Evolutionary conservation across 2,329 filamentous ascomycete genomes (phyloP).

Genomic region (Xylaria sp.): DNA sequence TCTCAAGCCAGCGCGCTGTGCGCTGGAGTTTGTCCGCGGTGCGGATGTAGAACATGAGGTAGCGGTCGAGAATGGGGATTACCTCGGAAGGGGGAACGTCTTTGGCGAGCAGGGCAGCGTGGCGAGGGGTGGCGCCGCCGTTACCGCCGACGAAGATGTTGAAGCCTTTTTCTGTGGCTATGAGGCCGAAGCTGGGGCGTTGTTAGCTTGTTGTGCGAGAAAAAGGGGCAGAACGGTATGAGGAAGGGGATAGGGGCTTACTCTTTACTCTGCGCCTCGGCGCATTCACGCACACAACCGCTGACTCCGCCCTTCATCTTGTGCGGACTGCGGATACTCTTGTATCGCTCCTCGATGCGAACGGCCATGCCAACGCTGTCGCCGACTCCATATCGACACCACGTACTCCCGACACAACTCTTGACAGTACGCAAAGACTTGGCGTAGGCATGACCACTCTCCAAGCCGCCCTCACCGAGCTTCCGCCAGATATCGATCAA

Average conservation of each 20-base stretch:
- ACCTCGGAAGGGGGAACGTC: slow-evolving; percentile 80
- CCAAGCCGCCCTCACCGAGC: slow-evolving; percentile 78
- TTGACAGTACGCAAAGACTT: slow-evolving; percentile 87
- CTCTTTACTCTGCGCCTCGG: slow-evolving; percentile 90
- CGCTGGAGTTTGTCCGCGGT: slow-evolving; percentile 86
- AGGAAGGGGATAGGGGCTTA: slow-evolving; percentile 36
- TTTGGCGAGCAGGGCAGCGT: slow-evolving; percentile 77
- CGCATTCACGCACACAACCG: slow-evolving; percentile 87
- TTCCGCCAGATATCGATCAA: slow-evolving; percentile 75
- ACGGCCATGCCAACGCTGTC: slow-evolving; percentile 91
- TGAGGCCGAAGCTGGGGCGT: slow-evolving; percentile 67
- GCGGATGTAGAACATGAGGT: slow-evolving; percentile 89
- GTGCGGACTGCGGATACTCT: slow-evolving; percentile 81
- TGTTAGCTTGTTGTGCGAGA: not conserved
- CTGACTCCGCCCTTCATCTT: slow-evolving; percentile 90
- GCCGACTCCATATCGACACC: slow-evolving; percentile 84
- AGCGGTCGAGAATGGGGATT: slow-evolving; percentile 78
- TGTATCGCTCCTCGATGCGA: slow-evolving; percentile 82
- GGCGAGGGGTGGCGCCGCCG: slow-evolving; percentile 77
- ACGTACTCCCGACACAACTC: slow-evolving; percentile 84
- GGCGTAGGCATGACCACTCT: slow-evolving; percentile 85
- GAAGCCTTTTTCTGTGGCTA: slow-evolving; percentile 88
- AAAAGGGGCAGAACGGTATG: slow-evolving; percentile 7
- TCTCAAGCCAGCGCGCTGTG: slow-evolving; percentile 83
- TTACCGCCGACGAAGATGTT: slow-evolving; percentile 91